Percentiles rank a stretch among this genome's conserved stretches.
Evolutionary conservation across 2,329 filamentous ascomycete genomes (phyloP).

Genomic region (Cadophora gregata): DNA sequence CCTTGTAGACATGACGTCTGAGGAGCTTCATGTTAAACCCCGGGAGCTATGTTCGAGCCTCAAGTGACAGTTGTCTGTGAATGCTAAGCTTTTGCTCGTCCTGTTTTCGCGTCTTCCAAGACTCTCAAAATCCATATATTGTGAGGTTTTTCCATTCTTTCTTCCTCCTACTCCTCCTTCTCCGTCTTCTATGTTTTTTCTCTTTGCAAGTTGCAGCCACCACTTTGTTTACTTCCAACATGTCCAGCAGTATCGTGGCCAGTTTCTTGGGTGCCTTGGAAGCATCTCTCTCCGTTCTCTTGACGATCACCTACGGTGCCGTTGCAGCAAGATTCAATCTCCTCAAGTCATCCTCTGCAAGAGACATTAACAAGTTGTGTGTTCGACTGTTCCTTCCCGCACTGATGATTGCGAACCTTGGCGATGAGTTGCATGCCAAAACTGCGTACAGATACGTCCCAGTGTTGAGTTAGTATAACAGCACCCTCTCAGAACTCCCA

Average conservation of each 20-base stretch:
- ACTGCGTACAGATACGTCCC: constrained; percentile 55
- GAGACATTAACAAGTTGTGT: constrained; percentile 57
- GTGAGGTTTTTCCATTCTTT: neutral
- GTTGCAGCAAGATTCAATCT: constrained; percentile 56
- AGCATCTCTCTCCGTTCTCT: constrained; percentile 58
- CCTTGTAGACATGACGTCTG: constrained; percentile 14
- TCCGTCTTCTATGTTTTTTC: neutral
- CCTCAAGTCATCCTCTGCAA: constrained; percentile 53
- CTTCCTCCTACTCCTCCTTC: neutral
- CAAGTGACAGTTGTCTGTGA: neutral
- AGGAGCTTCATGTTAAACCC: neutral
- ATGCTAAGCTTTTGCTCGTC: neutral
- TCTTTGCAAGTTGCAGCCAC: neutral
- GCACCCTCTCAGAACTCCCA: neutral
- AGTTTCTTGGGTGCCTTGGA: constrained; percentile 59
- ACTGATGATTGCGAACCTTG: constrained; percentile 58
- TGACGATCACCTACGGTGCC: constrained; percentile 60
- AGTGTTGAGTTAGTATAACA: constrained; percentile 48
- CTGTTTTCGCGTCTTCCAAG: constrained; percentile 2
- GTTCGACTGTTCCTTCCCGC: constrained; percentile 60
- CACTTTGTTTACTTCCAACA: constrained; percentile 7
- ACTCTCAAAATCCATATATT: neutral
- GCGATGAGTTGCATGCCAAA: constrained; percentile 54
- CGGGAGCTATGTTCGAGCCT: neutral
- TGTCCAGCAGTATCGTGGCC: constrained; percentile 31